These are phyloP conservation scores for Globisporangium echinulatum DNA, from an alignment of 352 stramenopile genomes.

Conservation along the genomic window DNA sequence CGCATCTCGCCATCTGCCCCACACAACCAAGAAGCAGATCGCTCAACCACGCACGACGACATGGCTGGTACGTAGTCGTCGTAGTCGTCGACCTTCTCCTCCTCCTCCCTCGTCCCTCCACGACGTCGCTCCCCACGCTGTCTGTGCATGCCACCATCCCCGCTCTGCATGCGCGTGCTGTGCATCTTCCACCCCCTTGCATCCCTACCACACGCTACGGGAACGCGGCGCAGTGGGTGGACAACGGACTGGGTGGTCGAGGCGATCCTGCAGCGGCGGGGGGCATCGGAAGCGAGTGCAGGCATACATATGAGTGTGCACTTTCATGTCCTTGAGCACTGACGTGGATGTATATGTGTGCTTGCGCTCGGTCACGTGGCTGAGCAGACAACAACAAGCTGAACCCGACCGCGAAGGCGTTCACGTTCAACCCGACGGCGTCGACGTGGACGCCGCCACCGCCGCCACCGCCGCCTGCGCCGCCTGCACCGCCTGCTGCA, in stretches of 20 bases:
- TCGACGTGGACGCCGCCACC: conserved; percentile 56
- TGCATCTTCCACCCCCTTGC: not conserved
- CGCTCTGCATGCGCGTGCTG: not conserved
- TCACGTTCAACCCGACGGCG: conserved; percentile 74
- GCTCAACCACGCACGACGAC: not conserved
- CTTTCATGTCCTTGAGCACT: not conserved
- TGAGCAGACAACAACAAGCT: conserved; percentile 42
- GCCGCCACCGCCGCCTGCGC: conserved; percentile 39
- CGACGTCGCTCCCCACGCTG: too few species aligned
- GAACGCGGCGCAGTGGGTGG: not conserved
- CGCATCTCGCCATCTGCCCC: too few species aligned
- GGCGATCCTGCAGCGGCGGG: not conserved
- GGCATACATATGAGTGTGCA: not conserved
- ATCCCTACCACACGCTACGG: not conserved
- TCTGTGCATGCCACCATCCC: not conserved
- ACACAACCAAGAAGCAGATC: too few species aligned
- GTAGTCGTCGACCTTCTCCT: too few species aligned
- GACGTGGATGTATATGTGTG: not conserved
- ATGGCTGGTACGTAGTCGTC: not conserved
- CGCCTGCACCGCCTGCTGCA: conserved; percentile 24
- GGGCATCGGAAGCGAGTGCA: not conserved
- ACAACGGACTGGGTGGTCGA: not conserved
- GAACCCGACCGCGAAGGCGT: conserved; percentile 56
- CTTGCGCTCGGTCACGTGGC: not conserved
- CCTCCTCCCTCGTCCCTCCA: too few species aligned